Percentiles rank a stretch among this genome's conserved stretches.
phyloP scores from a whole-genome alignment of 805 yeast genomes.

The Ogataea pini region DNA sequence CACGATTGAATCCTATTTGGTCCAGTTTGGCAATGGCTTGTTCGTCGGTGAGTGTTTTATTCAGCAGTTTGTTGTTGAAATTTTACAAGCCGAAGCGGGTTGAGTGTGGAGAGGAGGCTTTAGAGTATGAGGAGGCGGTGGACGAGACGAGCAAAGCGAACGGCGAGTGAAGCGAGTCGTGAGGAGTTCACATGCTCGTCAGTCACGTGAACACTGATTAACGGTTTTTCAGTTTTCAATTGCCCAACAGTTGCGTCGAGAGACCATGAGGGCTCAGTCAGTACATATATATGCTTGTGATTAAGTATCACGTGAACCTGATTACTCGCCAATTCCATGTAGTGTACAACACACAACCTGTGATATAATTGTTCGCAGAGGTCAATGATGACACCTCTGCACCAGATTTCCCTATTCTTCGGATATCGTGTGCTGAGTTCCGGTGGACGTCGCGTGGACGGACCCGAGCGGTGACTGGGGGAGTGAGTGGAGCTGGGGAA shows the following conservation, averaged over 20 bases:
- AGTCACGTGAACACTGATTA: too few species aligned
- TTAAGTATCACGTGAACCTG: too few species aligned
- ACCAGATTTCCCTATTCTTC: too few species aligned
- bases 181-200: too few species aligned
- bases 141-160: neutral
- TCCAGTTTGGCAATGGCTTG: conserved; percentile 69
- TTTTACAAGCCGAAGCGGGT: conserved; percentile 42
- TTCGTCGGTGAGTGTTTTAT: conserved; percentile 57
- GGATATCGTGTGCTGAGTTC: conserved; percentile 3
- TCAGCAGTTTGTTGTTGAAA: conserved; percentile 51
- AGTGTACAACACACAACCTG: too few species aligned
- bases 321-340: too few species aligned
- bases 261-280: too few species aligned
- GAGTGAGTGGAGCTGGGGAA: neutral
- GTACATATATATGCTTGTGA: too few species aligned
- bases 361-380: too few species aligned
- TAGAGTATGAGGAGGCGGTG: neutral
- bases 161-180: neutral
- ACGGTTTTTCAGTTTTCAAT: too few species aligned
- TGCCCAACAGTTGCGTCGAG: too few species aligned
- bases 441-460: conserved; percentile 5
- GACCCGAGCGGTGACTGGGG: conserved; percentile 4
- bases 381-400: too few species aligned
- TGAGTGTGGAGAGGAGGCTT: neutral
- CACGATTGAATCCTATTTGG: conserved; percentile 64